phyloP scores from a whole-genome alignment of 495 filamentous ascomycete genomes.

The Penicillium antarcticum region DNA sequence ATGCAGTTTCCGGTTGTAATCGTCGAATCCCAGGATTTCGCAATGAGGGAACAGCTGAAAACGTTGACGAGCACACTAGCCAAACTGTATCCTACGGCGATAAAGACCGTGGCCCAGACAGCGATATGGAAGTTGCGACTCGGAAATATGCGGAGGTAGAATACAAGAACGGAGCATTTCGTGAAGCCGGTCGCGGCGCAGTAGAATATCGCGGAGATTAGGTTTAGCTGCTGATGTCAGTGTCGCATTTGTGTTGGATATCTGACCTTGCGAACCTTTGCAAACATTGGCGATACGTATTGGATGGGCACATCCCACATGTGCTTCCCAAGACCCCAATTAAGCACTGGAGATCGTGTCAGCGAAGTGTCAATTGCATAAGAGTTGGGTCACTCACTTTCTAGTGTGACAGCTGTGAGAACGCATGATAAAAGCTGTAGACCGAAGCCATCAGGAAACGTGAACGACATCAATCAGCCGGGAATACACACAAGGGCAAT shows the following conservation, averaged over 20 bases:
- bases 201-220: conserved; percentile 32
- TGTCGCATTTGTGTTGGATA: background rate
- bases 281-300: conserved; percentile 10
- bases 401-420: conserved; percentile 24
- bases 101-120: conserved; percentile 29
- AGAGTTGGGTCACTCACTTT: conserved; percentile 18
- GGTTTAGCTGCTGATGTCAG: conserved; percentile 14
- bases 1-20: conserved; percentile 26
- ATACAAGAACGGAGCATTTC: conserved; percentile 44
- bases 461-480: background rate
- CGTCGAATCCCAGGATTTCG: conserved; percentile 27
- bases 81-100: conserved; percentile 33
- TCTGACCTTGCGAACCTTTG: background rate
- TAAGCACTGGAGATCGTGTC: conserved; percentile 15
- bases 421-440: conserved; percentile 20
- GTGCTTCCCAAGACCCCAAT: conserved; percentile 31
- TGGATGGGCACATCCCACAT: conserved; percentile 24
- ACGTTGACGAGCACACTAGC: conserved; percentile 34
- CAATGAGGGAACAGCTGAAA: conserved; percentile 29
- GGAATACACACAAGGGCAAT: conserved; percentile 24
- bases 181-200: conserved; percentile 35
- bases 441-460: conserved; percentile 1
- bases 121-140: conserved; percentile 29
- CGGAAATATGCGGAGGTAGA: conserved; percentile 49
- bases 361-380: background rate